A percentile compares a stretch with the other conserved stretches of the same genome.
Evolutionary conservation across 2,329 filamentous ascomycete species (phyloP).

Genomic region (Neopestalotiopsis clavispora): DNA sequence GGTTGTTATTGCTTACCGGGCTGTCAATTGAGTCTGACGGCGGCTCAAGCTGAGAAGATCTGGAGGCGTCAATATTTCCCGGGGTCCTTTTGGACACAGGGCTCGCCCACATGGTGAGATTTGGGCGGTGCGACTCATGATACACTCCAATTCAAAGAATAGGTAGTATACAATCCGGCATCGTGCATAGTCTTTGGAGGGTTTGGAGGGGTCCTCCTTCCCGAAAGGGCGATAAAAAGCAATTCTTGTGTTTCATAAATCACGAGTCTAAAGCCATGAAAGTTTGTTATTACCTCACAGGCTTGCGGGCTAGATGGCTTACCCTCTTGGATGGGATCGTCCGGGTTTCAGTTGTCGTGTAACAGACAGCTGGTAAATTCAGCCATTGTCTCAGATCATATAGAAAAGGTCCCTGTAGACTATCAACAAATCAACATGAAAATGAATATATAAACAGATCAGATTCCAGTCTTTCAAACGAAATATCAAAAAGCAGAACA

Average conservation of each 20-base stretch:
- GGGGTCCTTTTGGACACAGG: background rate
- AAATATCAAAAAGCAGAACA: background rate
- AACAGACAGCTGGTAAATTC: background rate
- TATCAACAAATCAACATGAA: background rate
- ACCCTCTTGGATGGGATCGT: slow-evolving; percentile 1
- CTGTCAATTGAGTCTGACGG: background rate
- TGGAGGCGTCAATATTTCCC: slow-evolving; percentile 4
- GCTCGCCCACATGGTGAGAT: background rate
- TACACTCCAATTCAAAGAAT: background rate
- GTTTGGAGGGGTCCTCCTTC: background rate
- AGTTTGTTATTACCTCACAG: slow-evolving; percentile 10
- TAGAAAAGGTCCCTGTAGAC: background rate
- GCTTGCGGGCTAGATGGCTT: background rate
- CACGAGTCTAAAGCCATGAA: slow-evolving; percentile 8
- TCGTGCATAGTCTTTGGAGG: background rate
- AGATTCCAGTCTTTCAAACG: background rate
- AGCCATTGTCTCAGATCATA: background rate
- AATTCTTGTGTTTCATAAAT: slow-evolving; percentile 2
- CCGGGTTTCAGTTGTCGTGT: slow-evolving; percentile 3
- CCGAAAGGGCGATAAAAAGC: slow-evolving; percentile 1
- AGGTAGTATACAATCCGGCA: background rate
- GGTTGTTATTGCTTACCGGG: background rate
- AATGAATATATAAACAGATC: background rate
- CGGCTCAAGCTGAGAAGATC: background rate
- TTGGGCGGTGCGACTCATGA: background rate